phyloP scores from a whole-genome alignment of 108 stramenopile species.

The Nitzschia putrida region DNA sequence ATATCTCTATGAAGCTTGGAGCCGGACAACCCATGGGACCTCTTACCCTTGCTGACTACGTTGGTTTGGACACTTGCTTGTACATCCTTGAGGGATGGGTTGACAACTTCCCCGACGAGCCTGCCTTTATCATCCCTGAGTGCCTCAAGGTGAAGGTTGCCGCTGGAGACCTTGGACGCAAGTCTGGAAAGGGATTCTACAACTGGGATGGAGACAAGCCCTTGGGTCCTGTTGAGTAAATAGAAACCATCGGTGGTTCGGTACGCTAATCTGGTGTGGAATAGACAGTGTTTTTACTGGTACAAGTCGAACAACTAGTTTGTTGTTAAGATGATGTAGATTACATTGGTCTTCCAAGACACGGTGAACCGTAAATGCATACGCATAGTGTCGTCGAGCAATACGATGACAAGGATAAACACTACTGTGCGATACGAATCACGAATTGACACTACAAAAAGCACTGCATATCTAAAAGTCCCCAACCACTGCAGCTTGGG shows the following conservation, averaged over 20 bases:
- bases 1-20: slow-evolving; percentile 95
- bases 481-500: slow-evolving; percentile 74
- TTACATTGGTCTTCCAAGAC: too few species aligned
- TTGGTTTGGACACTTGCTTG: slow-evolving; percentile 93
- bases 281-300: too few species aligned
- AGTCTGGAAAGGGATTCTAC: slow-evolving; percentile 95
- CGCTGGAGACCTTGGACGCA: slow-evolving; percentile 91
- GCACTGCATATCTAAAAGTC: slow-evolving; percentile 88
- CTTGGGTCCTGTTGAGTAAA: slow-evolving; percentile 62
- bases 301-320: too few species aligned
- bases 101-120: slow-evolving; percentile 82
- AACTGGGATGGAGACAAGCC: slow-evolving; percentile 86
- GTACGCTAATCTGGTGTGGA: too few species aligned
- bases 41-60: slow-evolving; percentile 91
- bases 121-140: slow-evolving; percentile 89
- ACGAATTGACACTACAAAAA: too few species aligned
- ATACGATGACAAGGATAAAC: too few species aligned
- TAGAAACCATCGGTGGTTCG: not conserved
- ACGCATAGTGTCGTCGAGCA: too few species aligned
- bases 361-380: too few species aligned
- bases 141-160: slow-evolving; percentile 84
- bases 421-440: too few species aligned
- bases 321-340: too few species aligned
- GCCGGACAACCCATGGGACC: slow-evolving; percentile 98
- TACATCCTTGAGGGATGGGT: slow-evolving; percentile 87